phyloP scores from a whole-genome alignment of 2,329 filamentous ascomycete species.

The Ploettnerulaceae sp. region DNA sequence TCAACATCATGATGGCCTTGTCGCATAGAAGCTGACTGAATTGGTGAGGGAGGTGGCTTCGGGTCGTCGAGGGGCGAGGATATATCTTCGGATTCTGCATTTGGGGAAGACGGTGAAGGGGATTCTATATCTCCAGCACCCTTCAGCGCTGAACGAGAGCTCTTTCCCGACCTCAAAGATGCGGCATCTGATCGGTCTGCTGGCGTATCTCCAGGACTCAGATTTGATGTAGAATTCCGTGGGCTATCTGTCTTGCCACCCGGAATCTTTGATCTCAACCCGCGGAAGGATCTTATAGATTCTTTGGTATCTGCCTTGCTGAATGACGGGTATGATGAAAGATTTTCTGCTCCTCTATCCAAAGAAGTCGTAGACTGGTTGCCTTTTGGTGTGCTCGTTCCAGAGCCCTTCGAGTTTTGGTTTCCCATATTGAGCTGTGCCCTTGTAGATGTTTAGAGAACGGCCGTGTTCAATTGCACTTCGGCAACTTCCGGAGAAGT shows the following conservation, averaged over 20 bases:
- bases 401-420: constrained; percentile 52
- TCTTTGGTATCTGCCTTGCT: constrained; percentile 90
- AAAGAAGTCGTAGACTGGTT: constrained; percentile 31
- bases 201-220: constrained; percentile 50
- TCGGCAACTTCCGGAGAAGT: neutral
- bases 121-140: constrained; percentile 39
- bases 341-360: constrained; percentile 30
- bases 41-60: constrained; percentile 76
- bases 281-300: constrained; percentile 77
- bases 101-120: constrained; percentile 28
- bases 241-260: constrained; percentile 75
- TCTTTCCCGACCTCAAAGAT: constrained; percentile 68
- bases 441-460: neutral
- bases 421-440: constrained; percentile 61
- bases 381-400: constrained; percentile 27
- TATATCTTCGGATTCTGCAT: constrained; percentile 35
- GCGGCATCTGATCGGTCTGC: constrained; percentile 67
- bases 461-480: neutral
- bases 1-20: constrained; percentile 71
- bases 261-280: constrained; percentile 82
- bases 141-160: constrained; percentile 47
- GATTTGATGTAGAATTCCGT: constrained; percentile 60
- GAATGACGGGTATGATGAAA: constrained; percentile 88
- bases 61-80: constrained; percentile 47
- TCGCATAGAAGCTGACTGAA: constrained; percentile 70